These are phyloP conservation scores for Podila verticillata DNA, from an alignment of 192 early-diverging fungal genomes.

Conservation along the genomic window DNA sequence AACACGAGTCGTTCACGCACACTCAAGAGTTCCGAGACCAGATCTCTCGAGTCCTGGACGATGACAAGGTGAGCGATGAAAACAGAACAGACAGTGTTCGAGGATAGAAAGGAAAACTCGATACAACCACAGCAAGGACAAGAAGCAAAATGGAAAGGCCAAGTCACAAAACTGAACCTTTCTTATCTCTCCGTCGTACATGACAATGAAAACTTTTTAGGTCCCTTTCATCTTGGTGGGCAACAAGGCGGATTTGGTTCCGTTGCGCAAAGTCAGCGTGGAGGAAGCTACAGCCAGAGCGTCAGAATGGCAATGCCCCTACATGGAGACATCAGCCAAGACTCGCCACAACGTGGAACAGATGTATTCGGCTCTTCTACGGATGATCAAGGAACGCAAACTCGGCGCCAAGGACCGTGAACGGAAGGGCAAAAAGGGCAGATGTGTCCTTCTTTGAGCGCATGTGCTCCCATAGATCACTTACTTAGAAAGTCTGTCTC, in stretches of 20 bases:
- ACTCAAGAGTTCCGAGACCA: conserved; percentile 88
- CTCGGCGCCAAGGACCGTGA: conserved; percentile 53
- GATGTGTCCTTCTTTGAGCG: conserved; percentile 47
- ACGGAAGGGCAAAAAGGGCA: conserved; percentile 44
- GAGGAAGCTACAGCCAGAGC: conserved; percentile 68
- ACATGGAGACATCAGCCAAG: conserved; percentile 80
- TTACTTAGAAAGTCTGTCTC: too few relatives aligned
- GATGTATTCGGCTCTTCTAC: conserved; percentile 77
- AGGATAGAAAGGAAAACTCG: neutral
- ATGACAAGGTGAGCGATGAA: conserved; percentile 67
- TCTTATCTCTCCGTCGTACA: too few relatives aligned
- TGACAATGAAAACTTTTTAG: conserved; percentile 15
- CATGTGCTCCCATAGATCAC: too few relatives aligned
- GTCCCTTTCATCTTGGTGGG: conserved; percentile 87
- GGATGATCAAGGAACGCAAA: conserved; percentile 78
- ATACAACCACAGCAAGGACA: neutral
- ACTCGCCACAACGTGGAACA: conserved; percentile 85
- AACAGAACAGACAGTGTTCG: neutral
- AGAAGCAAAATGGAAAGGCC: too few relatives aligned
- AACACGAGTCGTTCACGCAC: conserved; percentile 82
- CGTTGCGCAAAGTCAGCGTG: conserved; percentile 66
- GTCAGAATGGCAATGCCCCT: conserved; percentile 72
- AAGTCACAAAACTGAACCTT: neutral
- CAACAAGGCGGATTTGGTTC: conserved; percentile 76
- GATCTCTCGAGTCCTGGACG: conserved; percentile 84